Percentiles rank a stretch among this genome's conserved stretches.
Conservation (phyloP, 257 asterid species). For the Plantago ovata region DNA sequence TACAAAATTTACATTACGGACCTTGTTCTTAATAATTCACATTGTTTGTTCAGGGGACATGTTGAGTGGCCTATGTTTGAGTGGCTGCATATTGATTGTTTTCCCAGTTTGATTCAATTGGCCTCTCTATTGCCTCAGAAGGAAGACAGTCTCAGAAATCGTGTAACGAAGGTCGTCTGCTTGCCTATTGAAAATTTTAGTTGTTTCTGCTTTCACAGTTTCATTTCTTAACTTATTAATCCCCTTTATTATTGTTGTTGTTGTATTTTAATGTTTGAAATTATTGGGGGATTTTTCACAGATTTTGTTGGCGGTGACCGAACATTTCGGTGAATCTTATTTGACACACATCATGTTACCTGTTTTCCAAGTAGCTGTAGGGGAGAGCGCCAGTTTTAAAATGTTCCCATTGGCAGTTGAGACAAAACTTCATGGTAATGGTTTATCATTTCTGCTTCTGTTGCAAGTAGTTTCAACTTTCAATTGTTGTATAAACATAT, state of each 20-base stretch:
- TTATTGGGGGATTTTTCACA: constrained; percentile 33
- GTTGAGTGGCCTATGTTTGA: constrained; percentile 88
- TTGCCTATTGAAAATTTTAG: constrained; percentile 13
- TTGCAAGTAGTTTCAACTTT: constrained; percentile 14
- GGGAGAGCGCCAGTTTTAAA: constrained; percentile 64
- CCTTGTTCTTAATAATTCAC: constrained; percentile 20
- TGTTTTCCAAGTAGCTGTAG: constrained; percentile 76
- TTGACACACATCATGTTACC: constrained; percentile 84
- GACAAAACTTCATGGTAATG: constrained; percentile 57
- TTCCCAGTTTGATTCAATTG: constrained; percentile 78
- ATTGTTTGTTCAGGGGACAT: constrained; percentile 56
- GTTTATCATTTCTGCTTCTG: constrained; percentile 8
- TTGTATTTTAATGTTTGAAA: too few species aligned
- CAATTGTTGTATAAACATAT: constrained; percentile 4
- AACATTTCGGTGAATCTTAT: constrained; percentile 69
- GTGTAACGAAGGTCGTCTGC: constrained; percentile 61
- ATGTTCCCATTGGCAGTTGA: constrained; percentile 54
- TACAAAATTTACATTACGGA: constrained; percentile 14
- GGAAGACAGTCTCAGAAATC: constrained; percentile 85
- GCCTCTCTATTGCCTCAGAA: constrained; percentile 83
- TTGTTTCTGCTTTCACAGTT: constrained; percentile 24
- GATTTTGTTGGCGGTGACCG: constrained; percentile 74
- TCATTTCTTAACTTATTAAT: constrained; percentile 6
- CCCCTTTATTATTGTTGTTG: too few species aligned
- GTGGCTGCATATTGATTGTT: constrained; percentile 85